Base-by-base conservation (phyloP, 2,329 filamentous ascomycete species). In the Triangularia setosa region DNA sequence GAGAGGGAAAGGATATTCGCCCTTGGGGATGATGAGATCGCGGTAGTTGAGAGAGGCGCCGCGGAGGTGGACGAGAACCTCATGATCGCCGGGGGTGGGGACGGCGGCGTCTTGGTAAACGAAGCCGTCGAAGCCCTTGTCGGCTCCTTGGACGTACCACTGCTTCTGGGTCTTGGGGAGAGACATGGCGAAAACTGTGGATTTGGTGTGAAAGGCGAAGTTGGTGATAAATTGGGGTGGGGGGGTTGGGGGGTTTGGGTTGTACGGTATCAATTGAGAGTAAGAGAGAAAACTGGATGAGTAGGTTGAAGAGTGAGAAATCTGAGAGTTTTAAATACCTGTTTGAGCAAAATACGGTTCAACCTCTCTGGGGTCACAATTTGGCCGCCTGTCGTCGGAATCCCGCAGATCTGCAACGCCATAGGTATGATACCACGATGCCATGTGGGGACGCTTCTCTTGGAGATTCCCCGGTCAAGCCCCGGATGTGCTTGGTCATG, bases 51-150 rank as follows among this genome's bases (percentile, higher is more conserved):
- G 78, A 27, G 82, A 82, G 5, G 79, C 83, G 14, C 79, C 81
- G 59, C 79, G 76, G 25, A 85, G 80, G 75, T 89, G 90, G 69
- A 93, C 86, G 33, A 93, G 81, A 5, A 92, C 89, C 25, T 93
- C 87, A 66, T 84, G 84, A 62, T 92, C 89, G 56, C 89, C 89
- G 1, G 89, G 72, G 68, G 85, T 76, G 14, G 88, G 87, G 2
- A 91, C 72, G 0, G 81, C 71, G 0, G 77, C 77, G 69, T 86
- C 80, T 65, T 82, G 77, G 69, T 84, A 83, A 70, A 81, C 75
- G 44, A 92, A 80, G 52, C 79, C 80, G 56, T 90, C 85, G 70
- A 91, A 89, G 69, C 80, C 84, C 60, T 80, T 81, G 48, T 80
- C 74, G 1, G 68, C 78, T 68, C 81, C 81, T 33, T 78, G 76